Evolutionary conservation across 148 eudicot species (phyloP).

Genomic region (Nyssa sinensis): DNA sequence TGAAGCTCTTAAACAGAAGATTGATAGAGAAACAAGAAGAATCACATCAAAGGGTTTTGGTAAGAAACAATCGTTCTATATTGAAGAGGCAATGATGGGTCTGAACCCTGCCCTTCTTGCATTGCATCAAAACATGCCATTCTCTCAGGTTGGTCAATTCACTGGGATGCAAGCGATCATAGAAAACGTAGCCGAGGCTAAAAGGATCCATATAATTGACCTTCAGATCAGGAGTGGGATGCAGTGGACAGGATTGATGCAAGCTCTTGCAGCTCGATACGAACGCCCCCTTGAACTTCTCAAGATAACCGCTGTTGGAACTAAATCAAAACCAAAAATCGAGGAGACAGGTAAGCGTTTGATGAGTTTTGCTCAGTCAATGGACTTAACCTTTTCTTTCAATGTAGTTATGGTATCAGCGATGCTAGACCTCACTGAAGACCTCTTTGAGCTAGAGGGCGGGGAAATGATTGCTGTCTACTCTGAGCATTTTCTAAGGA

Average conservation of each 20-base stretch:
- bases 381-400: conserved; percentile 23
- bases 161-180: conserved; percentile 27
- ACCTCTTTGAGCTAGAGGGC: conserved; percentile 14
- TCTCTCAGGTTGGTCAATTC: conserved; percentile 12
- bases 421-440: conserved; percentile 16
- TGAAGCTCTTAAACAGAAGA: conserved; percentile 29
- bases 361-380: conserved; percentile 11
- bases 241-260: conserved; percentile 23
- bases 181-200: conserved; percentile 21
- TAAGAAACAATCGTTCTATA: conserved; percentile 2
- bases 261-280: conserved; percentile 22
- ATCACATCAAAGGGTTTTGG: background rate
- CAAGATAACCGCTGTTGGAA: conserved; percentile 32
- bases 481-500: background rate
- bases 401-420: conserved; percentile 23
- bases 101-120: conserved; percentile 1
- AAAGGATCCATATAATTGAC: conserved; percentile 29
- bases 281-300: conserved; percentile 22
- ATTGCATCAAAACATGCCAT: conserved; percentile 9
- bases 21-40: conserved; percentile 22
- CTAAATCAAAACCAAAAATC: conserved; percentile 14
- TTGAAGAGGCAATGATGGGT: conserved; percentile 13
- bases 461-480: conserved; percentile 21
- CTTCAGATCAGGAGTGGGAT: conserved; percentile 25
- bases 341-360: conserved; percentile 23